Evolutionary conservation across 73 alveolate species (phyloP), one percentile per base, ranked within the genome.

Genomic region (Tetrahymena elliotti): DNA sequence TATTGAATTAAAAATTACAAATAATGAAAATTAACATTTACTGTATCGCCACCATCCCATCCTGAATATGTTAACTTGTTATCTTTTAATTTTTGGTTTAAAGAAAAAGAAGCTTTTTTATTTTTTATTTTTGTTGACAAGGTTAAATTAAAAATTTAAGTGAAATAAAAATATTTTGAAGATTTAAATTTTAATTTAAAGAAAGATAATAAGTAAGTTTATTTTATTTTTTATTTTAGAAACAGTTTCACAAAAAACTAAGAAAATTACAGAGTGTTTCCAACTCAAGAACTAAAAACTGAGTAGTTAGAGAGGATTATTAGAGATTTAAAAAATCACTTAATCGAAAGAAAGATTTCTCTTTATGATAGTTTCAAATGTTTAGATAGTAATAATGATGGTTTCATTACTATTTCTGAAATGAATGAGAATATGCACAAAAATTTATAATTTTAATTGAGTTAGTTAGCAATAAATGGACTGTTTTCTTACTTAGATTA

Each of bases 401-500:
- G 97, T 27, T 94, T 97, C 33, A 38, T 97, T 37, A 94, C 97
- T 3, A 93, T 97, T 33, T 84, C 96, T 35, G 98, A 97, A 88
- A 96, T 97, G 83, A 47, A 95, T 35, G 35, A 83, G 41, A 96
- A 96, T 27, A 83, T 97, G 13, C 97, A 97, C 33, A 84, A 95
- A 34, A 94, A 96, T 9, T 38, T 97, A 20, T 35, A 68, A 20
- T 84, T 97, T 27, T 10, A 68, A n/a, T n/a, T 68, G n/a, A 93
- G 97, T 38, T 53, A 68, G 84, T 94, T 95, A 0, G 96, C 96
- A 6, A 97, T 95, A 84, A 97, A 97, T 88, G 94, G 94, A 93
- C 92, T 97, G 35, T 97, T 97, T 92, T 97, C 98, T 12, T 92
- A 93, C 33, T 94, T 97, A 97, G 98, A 97, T 36, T 94, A 38